Evolutionary conservation across 2,329 filamentous ascomycete species (phyloP).

Genomic region (Talaromyces sp.): DNA sequence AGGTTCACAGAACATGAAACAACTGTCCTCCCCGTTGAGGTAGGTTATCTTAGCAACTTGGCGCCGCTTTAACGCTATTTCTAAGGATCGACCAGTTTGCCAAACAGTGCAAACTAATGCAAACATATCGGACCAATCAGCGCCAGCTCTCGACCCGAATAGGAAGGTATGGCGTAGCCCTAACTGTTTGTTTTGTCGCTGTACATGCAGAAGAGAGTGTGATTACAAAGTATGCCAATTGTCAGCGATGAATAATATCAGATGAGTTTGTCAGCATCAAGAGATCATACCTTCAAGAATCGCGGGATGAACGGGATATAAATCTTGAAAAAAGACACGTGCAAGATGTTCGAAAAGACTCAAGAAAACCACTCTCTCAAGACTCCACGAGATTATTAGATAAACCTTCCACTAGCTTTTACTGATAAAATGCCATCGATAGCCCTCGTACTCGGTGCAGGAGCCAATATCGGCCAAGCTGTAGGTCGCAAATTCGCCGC

Average conservation of each 20-base stretch:
- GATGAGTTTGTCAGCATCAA: neutral
- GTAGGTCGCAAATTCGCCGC: conserved; percentile 39
- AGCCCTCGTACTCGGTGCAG: conserved; percentile 43
- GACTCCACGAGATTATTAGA: too few relatives aligned
- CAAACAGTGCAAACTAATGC: neutral
- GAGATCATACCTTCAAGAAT: neutral
- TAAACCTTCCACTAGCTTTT: too few relatives aligned
- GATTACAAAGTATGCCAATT: neutral
- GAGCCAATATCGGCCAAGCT: conserved; percentile 40
- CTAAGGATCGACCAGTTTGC: neutral
- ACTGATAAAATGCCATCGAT: neutral
- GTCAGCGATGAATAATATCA: neutral
- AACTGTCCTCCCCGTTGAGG: too few relatives aligned
- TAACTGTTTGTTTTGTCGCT: neutral
- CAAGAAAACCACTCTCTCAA: too few relatives aligned
- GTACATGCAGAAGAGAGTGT: neutral
- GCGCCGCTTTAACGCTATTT: neutral
- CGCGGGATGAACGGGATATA: neutral
- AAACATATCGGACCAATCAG: neutral
- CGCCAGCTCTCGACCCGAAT: neutral
- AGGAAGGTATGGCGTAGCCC: neutral
- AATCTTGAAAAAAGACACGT: neutral
- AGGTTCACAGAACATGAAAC: too few relatives aligned
- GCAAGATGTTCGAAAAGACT: too few relatives aligned
- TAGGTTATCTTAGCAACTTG: neutral